phyloP scores from a whole-genome alignment of 306 rosid species.

The Pyrus bretschneideri region DNA sequence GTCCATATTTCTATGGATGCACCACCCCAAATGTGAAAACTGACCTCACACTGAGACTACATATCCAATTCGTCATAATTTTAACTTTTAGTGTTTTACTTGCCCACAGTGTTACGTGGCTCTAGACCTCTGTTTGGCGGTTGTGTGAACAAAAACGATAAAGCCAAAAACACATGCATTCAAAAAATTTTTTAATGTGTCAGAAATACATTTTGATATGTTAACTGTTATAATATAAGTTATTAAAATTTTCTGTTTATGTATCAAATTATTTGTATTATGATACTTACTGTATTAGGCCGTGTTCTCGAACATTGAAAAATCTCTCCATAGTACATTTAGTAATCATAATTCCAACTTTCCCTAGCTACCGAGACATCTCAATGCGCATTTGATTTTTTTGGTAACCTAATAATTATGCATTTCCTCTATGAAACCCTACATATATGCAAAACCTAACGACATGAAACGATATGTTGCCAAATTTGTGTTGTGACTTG shows the following conservation, averaged over 20 bases:
- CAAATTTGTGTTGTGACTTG: neutral
- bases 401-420: neutral
- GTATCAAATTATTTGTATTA: no score
- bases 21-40: neutral
- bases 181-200: rapidly evolving
- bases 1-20: neutral
- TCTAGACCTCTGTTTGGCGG: neutral
- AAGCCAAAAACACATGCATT: neutral
- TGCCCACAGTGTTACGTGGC: neutral
- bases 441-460: neutral
- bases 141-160: slow-evolving; percentile 1
- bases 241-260: no score
- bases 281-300: no score
- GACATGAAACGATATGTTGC: neutral
- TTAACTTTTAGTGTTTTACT: neutral
- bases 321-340: neutral
- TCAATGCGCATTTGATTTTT: neutral
- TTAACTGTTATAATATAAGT: no score
- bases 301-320: no score
- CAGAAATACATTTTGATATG: no score
- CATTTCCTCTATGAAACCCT: neutral
- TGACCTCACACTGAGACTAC: neutral
- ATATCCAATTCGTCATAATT: neutral
- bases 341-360: slow-evolving; percentile 23
- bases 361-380: slow-evolving; percentile 4